These are phyloP conservation scores for Xylariaceae sp. DNA, from an alignment of 2,329 filamentous ascomycete species.

Conservation along the genomic window DNA sequence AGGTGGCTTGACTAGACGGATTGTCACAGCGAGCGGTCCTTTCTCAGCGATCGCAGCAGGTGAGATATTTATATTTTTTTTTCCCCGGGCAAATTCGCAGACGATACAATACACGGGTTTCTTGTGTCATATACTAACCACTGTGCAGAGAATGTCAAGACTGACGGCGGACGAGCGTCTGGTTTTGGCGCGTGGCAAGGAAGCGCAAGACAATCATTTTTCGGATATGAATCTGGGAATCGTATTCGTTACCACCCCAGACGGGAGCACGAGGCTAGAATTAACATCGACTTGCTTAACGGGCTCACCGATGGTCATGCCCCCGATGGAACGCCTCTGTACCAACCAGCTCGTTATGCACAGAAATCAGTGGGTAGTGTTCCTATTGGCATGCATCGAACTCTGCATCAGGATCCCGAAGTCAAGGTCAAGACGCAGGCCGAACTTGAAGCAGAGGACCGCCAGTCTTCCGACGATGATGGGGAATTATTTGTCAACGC, in stretches of 20 bases:
- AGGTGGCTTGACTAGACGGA: constrained; percentile 28
- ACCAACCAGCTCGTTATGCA: constrained; percentile 33
- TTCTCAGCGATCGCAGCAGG: constrained; percentile 32
- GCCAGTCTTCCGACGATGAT: constrained; percentile 38
- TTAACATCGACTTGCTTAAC: constrained; percentile 53
- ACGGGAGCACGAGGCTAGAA: constrained; percentile 41
- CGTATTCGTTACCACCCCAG: constrained; percentile 38
- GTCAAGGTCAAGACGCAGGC: constrained; percentile 51
- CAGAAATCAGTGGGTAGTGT: constrained; percentile 33
- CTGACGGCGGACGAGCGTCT: constrained; percentile 18
- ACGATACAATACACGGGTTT: neutral
- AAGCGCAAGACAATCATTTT: constrained; percentile 23
- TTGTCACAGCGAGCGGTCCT: constrained; percentile 32
- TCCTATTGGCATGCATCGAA: constrained; percentile 52
- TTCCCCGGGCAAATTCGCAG: neutral
- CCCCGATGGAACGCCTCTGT: constrained; percentile 43
- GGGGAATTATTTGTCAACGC: constrained; percentile 43
- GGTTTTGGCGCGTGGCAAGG: constrained; percentile 17
- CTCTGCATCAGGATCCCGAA: constrained; percentile 49
- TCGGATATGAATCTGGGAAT: constrained; percentile 32
- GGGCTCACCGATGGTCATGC: constrained; percentile 36
- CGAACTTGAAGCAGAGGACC: constrained; percentile 51
- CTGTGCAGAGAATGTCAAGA: constrained; percentile 25
- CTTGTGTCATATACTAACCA: constrained; percentile 2
- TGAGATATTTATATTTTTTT: constrained; percentile 14